These are phyloP conservation scores for Colletotrichum simmondsii DNA, from an alignment of 2,329 filamentous ascomycete species.

Conservation along the genomic window DNA sequence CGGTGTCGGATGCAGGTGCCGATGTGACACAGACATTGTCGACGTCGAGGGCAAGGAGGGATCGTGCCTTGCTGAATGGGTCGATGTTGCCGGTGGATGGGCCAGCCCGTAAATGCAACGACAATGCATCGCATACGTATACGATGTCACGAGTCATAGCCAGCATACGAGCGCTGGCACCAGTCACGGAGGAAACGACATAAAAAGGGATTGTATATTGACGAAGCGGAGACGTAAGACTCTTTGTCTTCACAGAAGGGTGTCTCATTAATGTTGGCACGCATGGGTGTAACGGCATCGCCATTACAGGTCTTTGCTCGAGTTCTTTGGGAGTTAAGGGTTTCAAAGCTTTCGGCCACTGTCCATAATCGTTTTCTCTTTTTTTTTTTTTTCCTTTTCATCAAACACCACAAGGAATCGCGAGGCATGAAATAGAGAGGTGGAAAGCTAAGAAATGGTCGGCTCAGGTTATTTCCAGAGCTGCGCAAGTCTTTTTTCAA, in stretches of 20 bases:
- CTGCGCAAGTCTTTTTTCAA: constrained; percentile 7
- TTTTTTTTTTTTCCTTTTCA: constrained; percentile 9
- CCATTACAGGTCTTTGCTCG: constrained; percentile 24
- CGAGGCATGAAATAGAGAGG: constrained; percentile 32
- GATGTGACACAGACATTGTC: constrained; percentile 96
- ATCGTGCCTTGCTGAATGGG: constrained; percentile 95
- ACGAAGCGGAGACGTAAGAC: constrained; percentile 25
- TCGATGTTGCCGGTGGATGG: constrained; percentile 96
- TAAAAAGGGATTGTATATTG: constrained; percentile 33
- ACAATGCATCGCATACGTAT: constrained; percentile 14
- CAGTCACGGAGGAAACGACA: constrained; percentile 15
- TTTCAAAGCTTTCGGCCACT: constrained; percentile 29
- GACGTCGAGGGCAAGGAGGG: constrained; percentile 98
- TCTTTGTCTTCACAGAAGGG: constrained; percentile 11
- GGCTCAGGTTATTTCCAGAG: constrained; percentile 4
- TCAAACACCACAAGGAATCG: constrained; percentile 23
- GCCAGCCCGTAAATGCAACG: constrained; percentile 57
- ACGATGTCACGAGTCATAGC: constrained; percentile 31
- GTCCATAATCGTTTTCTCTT: constrained; percentile 32
- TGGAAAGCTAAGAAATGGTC: constrained; percentile 32
- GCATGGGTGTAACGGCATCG: constrained; percentile 28
- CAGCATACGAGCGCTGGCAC: constrained; percentile 17
- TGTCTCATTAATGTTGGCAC: constrained; percentile 25
- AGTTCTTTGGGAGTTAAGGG: constrained; percentile 29
- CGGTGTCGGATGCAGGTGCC: constrained; percentile 94